phyloP scores from a whole-genome alignment of 768 basidiomycete genomes.

The Podaxis sp. region DNA sequence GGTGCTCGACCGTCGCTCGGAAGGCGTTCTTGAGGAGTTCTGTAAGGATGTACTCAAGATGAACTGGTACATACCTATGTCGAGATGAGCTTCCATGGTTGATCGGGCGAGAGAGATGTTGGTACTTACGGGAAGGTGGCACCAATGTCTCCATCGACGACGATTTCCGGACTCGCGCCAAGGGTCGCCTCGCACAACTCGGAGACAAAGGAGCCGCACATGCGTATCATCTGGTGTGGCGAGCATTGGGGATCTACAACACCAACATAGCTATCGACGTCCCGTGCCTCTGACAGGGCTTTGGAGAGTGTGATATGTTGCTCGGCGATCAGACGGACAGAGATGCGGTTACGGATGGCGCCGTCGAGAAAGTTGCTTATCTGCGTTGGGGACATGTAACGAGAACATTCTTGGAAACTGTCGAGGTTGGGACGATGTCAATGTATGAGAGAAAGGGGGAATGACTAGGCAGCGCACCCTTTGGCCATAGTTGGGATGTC shows the following conservation, averaged over 20 bases:
- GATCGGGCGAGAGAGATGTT: not conserved
- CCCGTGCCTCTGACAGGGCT: constrained; percentile 43
- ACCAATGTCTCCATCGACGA: constrained; percentile 67
- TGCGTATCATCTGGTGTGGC: constrained; percentile 66
- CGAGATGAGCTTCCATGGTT: constrained; percentile 8
- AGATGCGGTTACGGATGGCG: constrained; percentile 83
- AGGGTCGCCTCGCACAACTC: constrained; percentile 84
- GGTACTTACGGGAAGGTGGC: constrained; percentile 72
- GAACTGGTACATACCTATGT: constrained; percentile 78
- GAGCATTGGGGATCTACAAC: constrained; percentile 73
- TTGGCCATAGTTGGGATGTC: constrained; percentile 91
- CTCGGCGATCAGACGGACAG: constrained; percentile 84
- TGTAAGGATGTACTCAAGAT: constrained; percentile 87
- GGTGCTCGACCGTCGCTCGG: constrained; percentile 81
- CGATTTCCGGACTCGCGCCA: constrained; percentile 61
- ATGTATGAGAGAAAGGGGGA: not conserved
- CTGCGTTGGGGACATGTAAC: constrained; percentile 79
- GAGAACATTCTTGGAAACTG: constrained; percentile 82
- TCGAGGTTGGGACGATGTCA: not conserved
- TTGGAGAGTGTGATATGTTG: constrained; percentile 85
- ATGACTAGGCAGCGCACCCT: constrained; percentile 46
- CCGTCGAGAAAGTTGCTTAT: constrained; percentile 79
- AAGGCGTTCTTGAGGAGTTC: constrained; percentile 91
- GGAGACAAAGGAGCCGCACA: constrained; percentile 80
- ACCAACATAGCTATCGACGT: constrained; percentile 48